Percentiles rank a stretch among this genome's conserved stretches.
These are phyloP conservation scores for Claviceps sp. DNA, from an alignment of 2,329 filamentous ascomycete genomes.

Conservation along the genomic window DNA sequence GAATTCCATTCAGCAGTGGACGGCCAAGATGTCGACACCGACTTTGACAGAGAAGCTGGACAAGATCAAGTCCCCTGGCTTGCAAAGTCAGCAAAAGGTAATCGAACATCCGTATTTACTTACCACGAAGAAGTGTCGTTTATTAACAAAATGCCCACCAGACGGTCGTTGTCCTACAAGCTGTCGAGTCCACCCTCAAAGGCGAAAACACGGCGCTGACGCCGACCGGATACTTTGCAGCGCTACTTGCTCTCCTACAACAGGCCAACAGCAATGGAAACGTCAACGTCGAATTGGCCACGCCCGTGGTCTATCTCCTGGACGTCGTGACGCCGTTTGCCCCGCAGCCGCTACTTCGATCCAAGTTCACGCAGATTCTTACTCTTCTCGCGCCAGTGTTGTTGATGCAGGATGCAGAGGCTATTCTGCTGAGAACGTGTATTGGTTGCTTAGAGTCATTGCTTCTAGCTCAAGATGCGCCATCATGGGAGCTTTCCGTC, in stretches of 20 bases:
- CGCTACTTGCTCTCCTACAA: slow-evolving; percentile 76
- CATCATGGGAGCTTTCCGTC: slow-evolving; percentile 76
- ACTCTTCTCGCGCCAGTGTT: slow-evolving; percentile 74
- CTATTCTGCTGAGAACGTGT: slow-evolving; percentile 71
- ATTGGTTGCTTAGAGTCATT: slow-evolving; percentile 92
- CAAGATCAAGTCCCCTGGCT: slow-evolving; percentile 92
- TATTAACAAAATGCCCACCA: slow-evolving; percentile 19
- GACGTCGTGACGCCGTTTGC: slow-evolving; percentile 80
- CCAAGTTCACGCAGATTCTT: slow-evolving; percentile 91
- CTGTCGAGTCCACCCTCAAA: slow-evolving; percentile 84
- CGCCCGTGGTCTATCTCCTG: slow-evolving; percentile 87
- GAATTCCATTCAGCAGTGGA: not conserved
- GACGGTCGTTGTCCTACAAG: slow-evolving; percentile 76
- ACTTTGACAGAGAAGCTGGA: slow-evolving; percentile 78
- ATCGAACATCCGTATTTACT: slow-evolving; percentile 9
- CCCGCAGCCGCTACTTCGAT: slow-evolving; percentile 73
- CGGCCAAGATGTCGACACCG: slow-evolving; percentile 25
- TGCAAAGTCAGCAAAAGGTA: slow-evolving; percentile 91
- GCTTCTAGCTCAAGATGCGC: slow-evolving; percentile 73
- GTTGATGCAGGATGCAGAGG: slow-evolving; percentile 67
- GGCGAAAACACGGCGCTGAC: slow-evolving; percentile 75
- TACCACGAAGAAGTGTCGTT: not conserved
- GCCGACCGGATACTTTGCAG: slow-evolving; percentile 87
- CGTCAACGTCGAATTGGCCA: slow-evolving; percentile 68
- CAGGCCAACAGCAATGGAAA: slow-evolving; percentile 58